Percentiles rank a stretch among this genome's conserved stretches.
These are phyloP conservation scores for Rhynchosporium agropyri DNA, from an alignment of 2,329 filamentous ascomycete species.

Conservation along the genomic window DNA sequence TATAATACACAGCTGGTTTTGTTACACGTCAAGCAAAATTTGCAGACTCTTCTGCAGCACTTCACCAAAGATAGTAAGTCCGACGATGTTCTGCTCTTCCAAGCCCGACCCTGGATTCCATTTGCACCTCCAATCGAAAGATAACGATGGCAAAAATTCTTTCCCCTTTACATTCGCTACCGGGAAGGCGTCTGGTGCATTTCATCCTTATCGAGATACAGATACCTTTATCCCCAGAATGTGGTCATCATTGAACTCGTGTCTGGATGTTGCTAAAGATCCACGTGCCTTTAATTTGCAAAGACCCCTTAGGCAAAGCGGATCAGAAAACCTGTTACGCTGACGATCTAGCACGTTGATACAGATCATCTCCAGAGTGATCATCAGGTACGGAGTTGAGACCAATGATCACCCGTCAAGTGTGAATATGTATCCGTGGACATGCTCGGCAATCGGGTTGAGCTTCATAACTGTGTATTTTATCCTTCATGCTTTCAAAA, in stretches of 20 bases:
- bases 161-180: not conserved
- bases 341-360: not conserved
- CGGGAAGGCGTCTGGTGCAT: not conserved
- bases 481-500: not conserved
- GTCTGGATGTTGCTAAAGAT: not conserved
- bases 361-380: not conserved
- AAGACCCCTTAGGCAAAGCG: slow-evolving; percentile 5
- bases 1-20: not conserved
- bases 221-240: not conserved
- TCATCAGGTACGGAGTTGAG: not conserved
- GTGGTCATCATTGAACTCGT: not conserved
- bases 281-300: not conserved
- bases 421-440: not conserved
- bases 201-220: not conserved
- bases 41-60: not conserved
- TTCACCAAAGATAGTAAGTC: not conserved
- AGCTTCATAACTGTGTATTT: not conserved
- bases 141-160: not conserved
- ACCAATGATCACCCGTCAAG: slow-evolving; percentile 4
- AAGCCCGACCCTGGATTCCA: not conserved
- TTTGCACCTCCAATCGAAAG: not conserved
- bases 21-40: slow-evolving; percentile 3
- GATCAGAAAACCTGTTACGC: slow-evolving; percentile 1
- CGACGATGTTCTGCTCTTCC: not conserved
- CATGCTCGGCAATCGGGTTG: not conserved